Percentiles rank a stretch among this genome's conserved stretches.
phyloP scores from a whole-genome alignment of 1,284 basidiomycete genomes.

The Melanopsichium pennsylvanicum region DNA sequence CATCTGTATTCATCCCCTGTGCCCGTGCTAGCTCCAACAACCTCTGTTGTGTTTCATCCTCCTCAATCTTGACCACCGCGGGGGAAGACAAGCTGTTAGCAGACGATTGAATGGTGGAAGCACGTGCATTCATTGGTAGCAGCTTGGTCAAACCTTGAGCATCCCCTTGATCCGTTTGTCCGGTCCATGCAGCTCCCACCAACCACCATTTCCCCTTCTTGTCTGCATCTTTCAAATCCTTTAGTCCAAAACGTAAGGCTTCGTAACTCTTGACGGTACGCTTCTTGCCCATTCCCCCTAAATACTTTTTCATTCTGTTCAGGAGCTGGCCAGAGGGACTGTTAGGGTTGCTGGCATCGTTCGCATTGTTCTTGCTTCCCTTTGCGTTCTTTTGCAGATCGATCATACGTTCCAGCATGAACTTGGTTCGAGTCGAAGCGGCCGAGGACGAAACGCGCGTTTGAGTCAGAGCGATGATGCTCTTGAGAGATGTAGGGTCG shows the following conservation, averaged over 20 bases:
- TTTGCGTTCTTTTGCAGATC: conserved; percentile 43
- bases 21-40: conserved; percentile 82
- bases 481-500: conserved; percentile 54
- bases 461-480: conserved; percentile 57
- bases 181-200: conserved; percentile 94
- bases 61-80: conserved; percentile 39
- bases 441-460: conserved; percentile 27
- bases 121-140: conserved; percentile 31
- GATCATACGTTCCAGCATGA: conserved; percentile 62
- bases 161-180: conserved; percentile 81
- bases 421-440: conserved; percentile 48
- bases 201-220: conserved; percentile 98
- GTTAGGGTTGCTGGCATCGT: conserved; percentile 23
- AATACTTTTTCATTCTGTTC: conserved; percentile 55
- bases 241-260: conserved; percentile 67
- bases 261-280: conserved; percentile 51
- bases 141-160: conserved; percentile 57
- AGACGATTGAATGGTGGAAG: conserved; percentile 21
- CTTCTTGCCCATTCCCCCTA: conserved; percentile 49
- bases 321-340: conserved; percentile 24
- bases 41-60: conserved; percentile 70
- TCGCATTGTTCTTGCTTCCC: not conserved
- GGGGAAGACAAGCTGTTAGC: not conserved
- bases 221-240: conserved; percentile 84
- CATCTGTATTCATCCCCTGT: conserved; percentile 99